Base-by-base conservation (phyloP, 371 early-diverging fungal species). In the Rhizopus sp. region DNA sequence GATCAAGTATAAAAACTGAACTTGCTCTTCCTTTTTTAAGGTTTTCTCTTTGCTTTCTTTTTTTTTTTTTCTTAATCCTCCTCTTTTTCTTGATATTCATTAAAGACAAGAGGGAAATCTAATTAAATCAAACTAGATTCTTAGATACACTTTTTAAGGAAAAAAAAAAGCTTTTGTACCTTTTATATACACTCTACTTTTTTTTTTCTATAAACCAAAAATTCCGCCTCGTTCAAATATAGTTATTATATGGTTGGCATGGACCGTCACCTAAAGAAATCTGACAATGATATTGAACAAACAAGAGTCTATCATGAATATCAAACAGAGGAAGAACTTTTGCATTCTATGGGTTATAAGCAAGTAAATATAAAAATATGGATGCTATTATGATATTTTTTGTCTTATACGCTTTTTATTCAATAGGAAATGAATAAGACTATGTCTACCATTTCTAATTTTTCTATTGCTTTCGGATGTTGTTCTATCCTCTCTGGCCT, bases 391-490 rank as follows among this genome's bases (percentile, higher is more conserved):
- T 12, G 52, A 37, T 6, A 16, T 6, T 35, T n/a, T 40, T 16
- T n/a, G n/a, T 40, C 15, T 16, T 33, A 5, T 39, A 2, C 31
- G 0, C 39, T 32, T 60, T 58, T 45, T 6, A 16, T 16, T 30
- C 10, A 42, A 38, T 53, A 88, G 83, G 81, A 84, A 62, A 66
- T 89, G 66, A 83, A 84, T 62, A 86, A 86, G 48, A 82, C 85
- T 16, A 80, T 89, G 54, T 79, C 83, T 15, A 73, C 78, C 5
- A 77, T 88, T 46, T 77, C 83, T 29, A 86, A 85, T 59, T 85
- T 86, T 68, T 80, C 83, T 8, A 80, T 84, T 57, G 80, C 87
- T 23, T 84, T 86, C 61, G 79, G 84, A 7, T 84, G 85, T 53
- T 78, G 83, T 47, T 84, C 86, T 31, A 72, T 86, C 53, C 66